These are phyloP conservation scores for Pseudonitzschia delicatissima DNA, from an alignment of 108 stramenopile genomes.

Conservation along the genomic window DNA sequence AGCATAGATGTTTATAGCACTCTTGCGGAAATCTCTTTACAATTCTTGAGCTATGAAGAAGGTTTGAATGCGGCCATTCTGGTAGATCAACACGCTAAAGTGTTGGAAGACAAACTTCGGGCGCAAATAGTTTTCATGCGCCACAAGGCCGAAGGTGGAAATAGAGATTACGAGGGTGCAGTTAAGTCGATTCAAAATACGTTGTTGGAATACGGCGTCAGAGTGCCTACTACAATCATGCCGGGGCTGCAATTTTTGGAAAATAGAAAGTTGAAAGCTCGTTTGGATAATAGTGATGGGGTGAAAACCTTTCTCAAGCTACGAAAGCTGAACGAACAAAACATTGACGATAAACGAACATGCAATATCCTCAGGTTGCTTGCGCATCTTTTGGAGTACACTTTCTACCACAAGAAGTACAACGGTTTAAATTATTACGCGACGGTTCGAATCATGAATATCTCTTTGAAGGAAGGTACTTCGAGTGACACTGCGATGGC, in stretches of 20 bases:
- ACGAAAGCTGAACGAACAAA: constrained; percentile 3
- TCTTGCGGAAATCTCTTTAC: constrained; percentile 19
- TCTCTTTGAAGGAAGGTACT: constrained; percentile 16
- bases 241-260: constrained; percentile 23
- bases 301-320: constrained; percentile 12
- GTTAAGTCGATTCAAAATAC: constrained; percentile 14
- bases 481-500: constrained; percentile 15
- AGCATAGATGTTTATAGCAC: constrained; percentile 28
- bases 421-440: neutral
- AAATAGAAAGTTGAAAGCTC: constrained; percentile 8
- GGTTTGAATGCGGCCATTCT: constrained; percentile 4
- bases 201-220: constrained; percentile 27
- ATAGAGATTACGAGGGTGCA: constrained; percentile 23
- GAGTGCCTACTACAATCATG: constrained; percentile 19
- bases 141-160: constrained; percentile 9
- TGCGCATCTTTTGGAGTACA: neutral
- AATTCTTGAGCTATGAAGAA: constrained; percentile 17
- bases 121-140: constrained; percentile 20
- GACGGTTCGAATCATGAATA: constrained; percentile 9
- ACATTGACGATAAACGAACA: constrained; percentile 12
- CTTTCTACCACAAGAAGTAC: neutral
- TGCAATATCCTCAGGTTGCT: constrained; percentile 4
- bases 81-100: constrained; percentile 25
- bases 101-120: constrained; percentile 36
- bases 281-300: constrained; percentile 17